Conservation (phyloP, 352 stramenopile species). For the Blastocystis sp. region DNA sequence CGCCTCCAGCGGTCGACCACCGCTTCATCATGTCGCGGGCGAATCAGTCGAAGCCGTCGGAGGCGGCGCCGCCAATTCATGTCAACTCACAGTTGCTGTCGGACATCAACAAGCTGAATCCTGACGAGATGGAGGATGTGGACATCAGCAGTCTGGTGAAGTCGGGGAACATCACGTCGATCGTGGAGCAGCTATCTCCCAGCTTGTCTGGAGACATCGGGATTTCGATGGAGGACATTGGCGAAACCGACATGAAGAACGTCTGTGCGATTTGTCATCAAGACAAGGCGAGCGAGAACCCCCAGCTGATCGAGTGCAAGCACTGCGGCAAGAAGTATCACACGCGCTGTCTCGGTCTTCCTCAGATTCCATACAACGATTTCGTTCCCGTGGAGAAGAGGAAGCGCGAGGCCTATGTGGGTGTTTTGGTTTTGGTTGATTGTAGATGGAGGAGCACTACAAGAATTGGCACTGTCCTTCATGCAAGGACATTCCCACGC, state of each 20-base stretch:
- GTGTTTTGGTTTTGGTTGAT: not conserved
- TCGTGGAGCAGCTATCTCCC: not conserved
- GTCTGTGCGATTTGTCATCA: slow-evolving; percentile 24
- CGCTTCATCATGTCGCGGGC: not conserved
- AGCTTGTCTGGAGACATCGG: not conserved
- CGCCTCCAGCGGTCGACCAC: not conserved
- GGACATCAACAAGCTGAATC: slow-evolving; percentile 25
- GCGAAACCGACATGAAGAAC: not conserved
- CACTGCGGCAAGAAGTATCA: slow-evolving; percentile 46
- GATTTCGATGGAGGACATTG: slow-evolving; percentile 12
- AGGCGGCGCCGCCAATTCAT: not conserved
- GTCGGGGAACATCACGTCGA: not conserved
- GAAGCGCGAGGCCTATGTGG: not conserved
- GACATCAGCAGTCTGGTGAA: slow-evolving; percentile 14
- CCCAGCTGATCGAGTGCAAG: slow-evolving; percentile 21
- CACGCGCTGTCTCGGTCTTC: not conserved
- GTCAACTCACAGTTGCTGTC: not conserved
- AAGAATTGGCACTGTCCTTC: slow-evolving; percentile 30
- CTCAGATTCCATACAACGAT: slow-evolving; percentile 1
- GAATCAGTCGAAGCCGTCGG: not conserved
- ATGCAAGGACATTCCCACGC: not conserved
- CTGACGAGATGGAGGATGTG: slow-evolving; percentile 15
- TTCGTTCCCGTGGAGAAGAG: not conserved
- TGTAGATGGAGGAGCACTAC: slow-evolving; percentile 27
- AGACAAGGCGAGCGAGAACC: slow-evolving; percentile 18